phyloP scores from a whole-genome alignment of 2,329 filamentous ascomycete genomes.

The Chaetothyriales sp. region DNA sequence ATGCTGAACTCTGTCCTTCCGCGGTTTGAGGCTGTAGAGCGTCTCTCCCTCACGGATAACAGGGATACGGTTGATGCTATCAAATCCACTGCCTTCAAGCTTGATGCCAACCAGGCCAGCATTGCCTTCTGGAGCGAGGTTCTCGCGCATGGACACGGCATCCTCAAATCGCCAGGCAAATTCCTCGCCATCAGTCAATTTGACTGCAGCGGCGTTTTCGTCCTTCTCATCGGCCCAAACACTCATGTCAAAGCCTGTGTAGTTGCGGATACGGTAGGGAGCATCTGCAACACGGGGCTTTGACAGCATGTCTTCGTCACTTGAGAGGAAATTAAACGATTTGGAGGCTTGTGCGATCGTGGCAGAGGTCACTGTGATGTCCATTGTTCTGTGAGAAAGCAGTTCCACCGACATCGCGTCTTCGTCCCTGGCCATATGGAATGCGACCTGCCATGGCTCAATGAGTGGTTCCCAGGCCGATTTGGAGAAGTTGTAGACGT shows the following conservation, averaged over 20 bases:
- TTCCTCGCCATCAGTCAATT: conserved; percentile 76
- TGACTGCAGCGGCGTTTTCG: conserved; percentile 51
- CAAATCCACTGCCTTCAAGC: conserved; percentile 86
- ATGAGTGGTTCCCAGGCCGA: conserved; percentile 94
- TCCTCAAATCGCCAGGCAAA: conserved; percentile 94
- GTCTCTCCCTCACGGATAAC: conserved; percentile 91
- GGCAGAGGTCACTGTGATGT: conserved; percentile 81
- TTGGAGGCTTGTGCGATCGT: conserved; percentile 89
- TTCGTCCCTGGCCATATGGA: conserved; percentile 67
- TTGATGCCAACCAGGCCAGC: conserved; percentile 66
- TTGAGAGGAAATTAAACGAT: conserved; percentile 75
- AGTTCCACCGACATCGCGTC: conserved; percentile 71
- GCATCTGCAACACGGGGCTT: conserved; percentile 86
- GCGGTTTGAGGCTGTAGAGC: conserved; percentile 75
- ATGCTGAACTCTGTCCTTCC: conserved; percentile 71
- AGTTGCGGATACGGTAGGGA: conserved; percentile 84
- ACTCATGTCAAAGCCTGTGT: conserved; percentile 81
- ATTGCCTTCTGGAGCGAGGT: conserved; percentile 66
- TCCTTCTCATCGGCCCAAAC: conserved; percentile 69
- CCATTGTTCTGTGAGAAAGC: conserved; percentile 76
- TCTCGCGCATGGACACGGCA: conserved; percentile 91
- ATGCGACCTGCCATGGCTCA: conserved; percentile 89
- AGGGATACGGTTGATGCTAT: conserved; percentile 71
- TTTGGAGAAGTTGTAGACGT: conserved; percentile 98
- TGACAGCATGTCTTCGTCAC: conserved; percentile 77